Base-by-base conservation (phyloP, 768 basidiomycete species). In the Lactarius sanguifluus region DNA sequence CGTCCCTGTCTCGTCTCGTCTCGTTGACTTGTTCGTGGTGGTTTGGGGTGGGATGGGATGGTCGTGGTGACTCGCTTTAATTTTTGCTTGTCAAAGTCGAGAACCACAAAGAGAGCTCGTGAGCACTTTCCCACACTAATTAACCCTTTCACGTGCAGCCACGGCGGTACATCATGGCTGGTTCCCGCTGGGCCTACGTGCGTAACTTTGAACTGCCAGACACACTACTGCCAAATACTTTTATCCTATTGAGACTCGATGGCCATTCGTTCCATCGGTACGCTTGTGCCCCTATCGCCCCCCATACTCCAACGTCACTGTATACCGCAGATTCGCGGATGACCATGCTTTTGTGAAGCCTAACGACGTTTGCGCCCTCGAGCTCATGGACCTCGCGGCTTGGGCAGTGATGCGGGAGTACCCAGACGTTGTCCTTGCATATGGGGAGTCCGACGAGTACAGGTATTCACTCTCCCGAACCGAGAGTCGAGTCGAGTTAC, bases 391-490 rank as follows among this genome's bases (percentile, higher is more conserved):
- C 73, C 83, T 85, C 64, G 94, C 95, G 2, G 97, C 97, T 0
- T 81, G 79, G 70, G 81, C 83, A 57, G 81, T 95, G 52, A 92
- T 99, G 92, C 79, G 86, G 36, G 87, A 90, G 72, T 89, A 90
- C 73, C 83, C 85, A 41, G 96, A 97, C 74, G 85, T 97, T 64
- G 80, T 92, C 15, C 81, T 97, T 23, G 97, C 83, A 0, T 98
- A 96, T 74, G 97, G 97, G 1, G 92, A 99, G 79, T 97, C 95
- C 23, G 97, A 99, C 75, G 97, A 99, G 77, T 98, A 87, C 77
- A 97, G 95, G 96, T 90, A 62, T 57, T 16, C 25, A 28, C 23
- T 40, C 61, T 25, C 58, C 43, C 16, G 7, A 25, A 8, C 32
- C 15, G 7, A 50, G 45, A 32, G 41, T 8, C 28, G 10, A 40